A percentile compares a stretch with the other conserved stretches of the same genome.
These are phyloP conservation scores for Rhodamnia argentea DNA, from an alignment of 345 rosid species.

Conservation along the genomic window DNA sequence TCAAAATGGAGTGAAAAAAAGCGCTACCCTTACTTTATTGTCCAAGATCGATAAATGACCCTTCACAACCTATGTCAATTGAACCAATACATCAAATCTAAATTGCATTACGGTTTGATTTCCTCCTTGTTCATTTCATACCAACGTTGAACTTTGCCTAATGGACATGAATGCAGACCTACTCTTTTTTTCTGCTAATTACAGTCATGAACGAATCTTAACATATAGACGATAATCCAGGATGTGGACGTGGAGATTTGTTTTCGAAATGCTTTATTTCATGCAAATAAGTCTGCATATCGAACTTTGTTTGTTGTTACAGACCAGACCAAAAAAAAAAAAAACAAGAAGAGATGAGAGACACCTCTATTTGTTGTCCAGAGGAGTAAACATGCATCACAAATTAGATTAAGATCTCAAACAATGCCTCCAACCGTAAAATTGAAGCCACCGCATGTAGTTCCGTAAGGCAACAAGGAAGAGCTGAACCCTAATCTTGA, in stretches of 20 bases:
- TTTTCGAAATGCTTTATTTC: not conserved
- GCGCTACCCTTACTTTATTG: no score
- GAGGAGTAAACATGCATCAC: not conserved
- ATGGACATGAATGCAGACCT: no score
- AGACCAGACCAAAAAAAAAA: no score
- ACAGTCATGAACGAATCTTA: not conserved
- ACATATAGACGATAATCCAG: not conserved
- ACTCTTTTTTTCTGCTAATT: not conserved
- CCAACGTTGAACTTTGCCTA: not conserved
- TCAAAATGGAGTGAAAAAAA: no score
- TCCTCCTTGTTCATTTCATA: not conserved
- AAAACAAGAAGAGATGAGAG: no score
- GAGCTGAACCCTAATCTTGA: constrained; percentile 22
- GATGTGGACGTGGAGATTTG: not conserved
- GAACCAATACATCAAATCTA: no score
- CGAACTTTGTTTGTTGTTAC: not conserved
- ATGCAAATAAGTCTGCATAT: not conserved
- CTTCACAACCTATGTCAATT: no score
- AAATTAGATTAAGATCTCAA: not conserved
- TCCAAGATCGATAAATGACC: no score
- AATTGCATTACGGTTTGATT: not conserved
- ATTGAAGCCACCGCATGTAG: not conserved
- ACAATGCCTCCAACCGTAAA: not conserved
- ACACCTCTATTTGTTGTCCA: not conserved
- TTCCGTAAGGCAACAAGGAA: not conserved